Evolutionary conservation across 2,329 filamentous ascomycete genomes (phyloP).

Genomic region (Cladosporium sp.): DNA sequence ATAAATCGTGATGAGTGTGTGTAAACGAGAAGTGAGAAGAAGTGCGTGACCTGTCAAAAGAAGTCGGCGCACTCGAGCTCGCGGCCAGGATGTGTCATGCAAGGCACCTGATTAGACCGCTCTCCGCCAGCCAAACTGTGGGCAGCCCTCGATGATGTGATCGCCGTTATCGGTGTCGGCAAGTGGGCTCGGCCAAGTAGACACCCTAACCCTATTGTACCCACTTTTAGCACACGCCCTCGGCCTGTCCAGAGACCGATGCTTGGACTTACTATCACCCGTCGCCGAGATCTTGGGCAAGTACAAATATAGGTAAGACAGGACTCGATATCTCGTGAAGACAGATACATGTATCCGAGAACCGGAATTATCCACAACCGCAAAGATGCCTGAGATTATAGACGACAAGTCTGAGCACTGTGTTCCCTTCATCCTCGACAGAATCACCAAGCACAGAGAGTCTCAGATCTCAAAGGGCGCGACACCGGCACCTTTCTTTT

Average conservation of each 20-base stretch:
- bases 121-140: slow-evolving; percentile 10
- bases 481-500: slow-evolving; percentile 63
- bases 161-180: slow-evolving; percentile 5
- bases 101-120: slow-evolving; percentile 7
- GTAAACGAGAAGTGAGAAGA: not conserved
- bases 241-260: slow-evolving; percentile 8
- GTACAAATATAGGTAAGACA: not conserved
- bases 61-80: not conserved
- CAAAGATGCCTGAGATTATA: slow-evolving; percentile 50
- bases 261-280: slow-evolving; percentile 8
- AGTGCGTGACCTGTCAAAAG: not conserved
- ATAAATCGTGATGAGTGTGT: not conserved
- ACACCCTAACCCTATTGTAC: not conserved
- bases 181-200: not conserved
- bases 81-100: slow-evolving; percentile 5
- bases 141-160: slow-evolving; percentile 6
- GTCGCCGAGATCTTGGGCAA: not conserved
- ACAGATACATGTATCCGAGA: not conserved
- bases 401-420: slow-evolving; percentile 77
- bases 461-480: slow-evolving; percentile 30
- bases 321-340: not conserved
- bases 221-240: not conserved
- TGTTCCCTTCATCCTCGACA: slow-evolving; percentile 69
- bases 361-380: not conserved
- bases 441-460: slow-evolving; percentile 49